Evolutionary conservation across 2,329 filamentous ascomycete genomes (phyloP), one percentile per base, ranked within the genome.

Genomic region (Fusarium xylarioides): DNA sequence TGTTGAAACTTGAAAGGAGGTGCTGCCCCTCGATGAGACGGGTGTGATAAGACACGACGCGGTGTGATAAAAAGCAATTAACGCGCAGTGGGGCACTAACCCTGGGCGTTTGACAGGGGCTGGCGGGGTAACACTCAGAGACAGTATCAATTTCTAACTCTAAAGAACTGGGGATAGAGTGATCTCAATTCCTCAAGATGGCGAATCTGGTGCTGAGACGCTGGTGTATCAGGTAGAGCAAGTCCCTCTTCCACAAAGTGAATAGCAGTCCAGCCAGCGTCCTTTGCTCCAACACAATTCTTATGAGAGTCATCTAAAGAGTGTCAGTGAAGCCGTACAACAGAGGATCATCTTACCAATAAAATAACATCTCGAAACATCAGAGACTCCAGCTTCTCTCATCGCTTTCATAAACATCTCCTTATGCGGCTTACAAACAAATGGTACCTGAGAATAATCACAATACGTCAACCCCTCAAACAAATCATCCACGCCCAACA

Each of bases 381-480:
- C 88, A 86, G 3, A 93, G 89, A 2, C 91, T 0, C 59, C 92
- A 0, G 95, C 95, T 75, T 98, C 93, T 49, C 82, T 85, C 92
- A 98, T 97, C 7, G 93, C 96, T 82, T 96, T 97, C 38, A 88
- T 87, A 80, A 91, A 99, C 92, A 97, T 96, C 40, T 91, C 90
- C 54, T 86, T 86, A 59, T 92, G 88, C 2, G 96, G 96, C 81
- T 99, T 99, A 85, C 96, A 98, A 40, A 97, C 83, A 66, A 99
- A 87, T 4, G 90, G 91, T 35, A 89, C 84, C 16, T 88, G 83
- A 9, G 85, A 87, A 82, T 99, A 99, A 82, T 99, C 94, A 79
- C 97, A 99, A 80, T 91, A 99, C 0, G 96, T 99, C 73, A 98
- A 90, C 8, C 96, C 96, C 70, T 98, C 95, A 79, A 99, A 99